phyloP scores from a whole-genome alignment of 2,329 filamentous ascomycete species.

The Grosmannia serpens region DNA sequence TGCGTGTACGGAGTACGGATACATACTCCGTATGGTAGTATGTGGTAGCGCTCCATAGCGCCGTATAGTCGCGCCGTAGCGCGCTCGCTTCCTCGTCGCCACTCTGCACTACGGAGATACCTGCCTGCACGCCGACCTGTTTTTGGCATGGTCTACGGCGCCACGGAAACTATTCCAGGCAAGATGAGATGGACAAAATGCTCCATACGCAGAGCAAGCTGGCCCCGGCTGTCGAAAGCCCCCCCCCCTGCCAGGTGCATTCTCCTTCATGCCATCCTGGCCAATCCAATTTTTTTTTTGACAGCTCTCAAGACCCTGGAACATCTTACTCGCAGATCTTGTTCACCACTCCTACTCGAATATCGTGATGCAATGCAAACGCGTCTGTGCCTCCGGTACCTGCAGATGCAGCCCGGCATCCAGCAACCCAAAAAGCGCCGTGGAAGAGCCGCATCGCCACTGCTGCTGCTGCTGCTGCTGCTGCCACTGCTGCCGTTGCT shows the following conservation, averaged over 20 bases:
- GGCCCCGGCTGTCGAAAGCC: too few relatives aligned
- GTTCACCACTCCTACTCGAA: too few relatives aligned
- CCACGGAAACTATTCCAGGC: not conserved
- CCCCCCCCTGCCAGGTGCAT: not conserved
- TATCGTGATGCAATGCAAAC: too few relatives aligned
- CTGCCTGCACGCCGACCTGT: not conserved
- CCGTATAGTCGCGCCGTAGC: not conserved
- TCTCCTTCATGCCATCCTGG: too few relatives aligned
- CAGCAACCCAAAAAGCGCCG: not conserved
- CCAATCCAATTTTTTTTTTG: too few relatives aligned
- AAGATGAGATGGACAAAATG: not conserved
- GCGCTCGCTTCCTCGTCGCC: not conserved
- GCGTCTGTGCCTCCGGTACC: not conserved
- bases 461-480: not conserved
- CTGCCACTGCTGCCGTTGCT: not conserved
- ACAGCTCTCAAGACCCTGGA: too few relatives aligned
- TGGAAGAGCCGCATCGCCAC: not conserved
- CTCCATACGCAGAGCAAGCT: not conserved
- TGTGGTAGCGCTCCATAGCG: not conserved
- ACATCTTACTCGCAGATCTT: too few relatives aligned
- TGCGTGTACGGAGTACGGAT: too few relatives aligned
- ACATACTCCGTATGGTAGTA: not conserved
- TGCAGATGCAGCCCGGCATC: not conserved
- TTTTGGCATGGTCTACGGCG: too few relatives aligned
- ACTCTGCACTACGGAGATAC: not conserved